These are phyloP conservation scores for Stemphylium beticola DNA, from an alignment of 2,329 filamentous ascomycete species.

Conservation along the genomic window DNA sequence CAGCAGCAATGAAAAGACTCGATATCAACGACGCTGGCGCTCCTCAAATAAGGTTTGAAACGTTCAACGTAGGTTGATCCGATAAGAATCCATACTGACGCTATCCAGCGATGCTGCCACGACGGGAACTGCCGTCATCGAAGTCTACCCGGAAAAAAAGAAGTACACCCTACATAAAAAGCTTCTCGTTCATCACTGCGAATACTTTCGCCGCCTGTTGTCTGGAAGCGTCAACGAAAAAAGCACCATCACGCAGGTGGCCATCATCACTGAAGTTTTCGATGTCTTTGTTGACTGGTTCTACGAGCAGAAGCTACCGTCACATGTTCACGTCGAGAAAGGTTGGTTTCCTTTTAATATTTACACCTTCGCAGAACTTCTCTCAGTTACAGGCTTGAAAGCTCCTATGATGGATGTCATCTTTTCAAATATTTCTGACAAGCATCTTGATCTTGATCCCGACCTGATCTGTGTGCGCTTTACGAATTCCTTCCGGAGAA, in stretches of 20 bases:
- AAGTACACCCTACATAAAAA: not conserved
- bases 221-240: not conserved
- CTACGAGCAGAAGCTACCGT: slow-evolving; percentile 3
- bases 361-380: not conserved
- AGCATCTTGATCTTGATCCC: not conserved
- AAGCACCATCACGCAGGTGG: not conserved
- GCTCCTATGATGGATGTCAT: not conserved
- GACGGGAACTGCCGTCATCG: not conserved
- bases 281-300: slow-evolving; percentile 13
- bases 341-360: not conserved
- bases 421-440: not conserved
- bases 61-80: not conserved
- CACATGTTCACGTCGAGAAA: not conserved
- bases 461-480: not conserved
- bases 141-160: not conserved
- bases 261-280: not conserved
- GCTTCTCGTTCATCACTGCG: not conserved
- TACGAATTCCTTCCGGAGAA: not conserved
- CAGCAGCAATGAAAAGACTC: not conserved
- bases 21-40: not conserved
- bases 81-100: not conserved
- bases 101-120: not conserved
- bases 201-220: not conserved
- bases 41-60: not conserved
- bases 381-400: not conserved